Conservation (phyloP, 441 rosid species). For the Mallotus repandus region DNA sequence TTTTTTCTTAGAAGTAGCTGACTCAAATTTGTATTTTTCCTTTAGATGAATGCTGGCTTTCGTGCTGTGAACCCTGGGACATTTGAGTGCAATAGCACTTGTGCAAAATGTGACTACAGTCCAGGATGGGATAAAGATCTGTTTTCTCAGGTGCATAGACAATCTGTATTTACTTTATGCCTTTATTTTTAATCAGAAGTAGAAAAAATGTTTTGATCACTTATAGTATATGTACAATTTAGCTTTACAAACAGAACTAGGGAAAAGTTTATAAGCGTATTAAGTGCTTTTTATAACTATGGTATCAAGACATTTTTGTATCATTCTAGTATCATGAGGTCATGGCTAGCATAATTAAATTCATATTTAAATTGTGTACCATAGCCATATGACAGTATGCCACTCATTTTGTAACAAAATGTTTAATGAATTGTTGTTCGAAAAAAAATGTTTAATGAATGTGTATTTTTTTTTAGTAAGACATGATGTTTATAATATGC, state of each 20-base stretch:
- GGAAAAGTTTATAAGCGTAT: background rate
- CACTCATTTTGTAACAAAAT: too few relatives aligned
- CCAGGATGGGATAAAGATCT: slow-evolving; percentile 13
- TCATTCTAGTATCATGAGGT: background rate
- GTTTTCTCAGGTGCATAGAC: slow-evolving; percentile 26
- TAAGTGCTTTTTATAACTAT: background rate
- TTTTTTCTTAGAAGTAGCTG: background rate
- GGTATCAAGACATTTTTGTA: background rate
- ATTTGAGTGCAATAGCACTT: slow-evolving; percentile 21
- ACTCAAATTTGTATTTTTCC: background rate
- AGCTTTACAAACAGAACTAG: too few relatives aligned
- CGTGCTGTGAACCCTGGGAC: slow-evolving; percentile 12
- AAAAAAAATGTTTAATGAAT: too few relatives aligned
- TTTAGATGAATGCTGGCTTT: slow-evolving; percentile 24
- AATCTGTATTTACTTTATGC: background rate
- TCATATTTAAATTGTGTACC: background rate
- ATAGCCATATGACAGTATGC: too few relatives aligned
- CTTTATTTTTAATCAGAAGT: background rate
- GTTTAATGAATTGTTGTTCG: too few relatives aligned
- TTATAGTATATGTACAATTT: background rate
- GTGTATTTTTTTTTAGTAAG: too few relatives aligned
- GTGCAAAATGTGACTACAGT: slow-evolving; percentile 16
- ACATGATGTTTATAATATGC: too few relatives aligned
- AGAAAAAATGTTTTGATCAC: background rate
- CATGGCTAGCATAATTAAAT: background rate